Evolutionary conservation across 495 filamentous ascomycete species (phyloP), one percentile per base, ranked within the genome.

Genomic region (Daldinia caldariorum): DNA sequence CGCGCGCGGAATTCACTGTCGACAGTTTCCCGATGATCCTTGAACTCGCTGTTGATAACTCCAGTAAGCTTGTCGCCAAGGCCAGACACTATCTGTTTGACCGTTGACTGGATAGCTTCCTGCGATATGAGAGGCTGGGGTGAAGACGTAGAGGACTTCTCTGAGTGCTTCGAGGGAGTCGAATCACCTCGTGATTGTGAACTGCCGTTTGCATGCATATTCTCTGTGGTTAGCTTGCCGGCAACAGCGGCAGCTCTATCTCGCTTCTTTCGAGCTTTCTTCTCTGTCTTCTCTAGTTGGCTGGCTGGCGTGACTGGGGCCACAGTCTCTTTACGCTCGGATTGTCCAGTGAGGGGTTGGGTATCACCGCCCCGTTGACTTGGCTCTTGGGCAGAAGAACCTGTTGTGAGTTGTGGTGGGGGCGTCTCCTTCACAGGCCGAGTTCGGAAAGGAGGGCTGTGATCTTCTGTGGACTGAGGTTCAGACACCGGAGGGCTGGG

Each of bases 241-340:
- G 76, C 77, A 2, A 78, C 74, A 18, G 76, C 77, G 0, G 77
- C 79, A 2, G 73, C 76, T 12, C 78, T 77, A 31, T 76, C 78
- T 72, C 81, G 83, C 77, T 83, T 84, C 76, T 80, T 83, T 22
- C 82, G 76, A 16, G 78, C 72, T 58, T 83, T 85, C 76, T 81
- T 83, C 70, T 84, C 83, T 12, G 68, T 63, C 68, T 78, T 81
- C 60, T 85, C 83, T 10, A 78, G 66, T 57, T 80, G 79, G 16
- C 74, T 78, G 34, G 63, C 72, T n/a, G 82, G 78, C 3, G 79
- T 78, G 20, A 50, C 61, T 13, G 75, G 65, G 2, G 32, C 45
- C 10, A 81, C 79, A 26, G 77, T 74, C 22, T 83, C 82, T 61
- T 81, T 84, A 9, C 79, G 78, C 35, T 84, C 83, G 45, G 62